Evolutionary conservation across 352 stramenopile genomes (phyloP), one percentile per base, ranked within the genome.

Genomic region (Pythium angustatum): DNA sequence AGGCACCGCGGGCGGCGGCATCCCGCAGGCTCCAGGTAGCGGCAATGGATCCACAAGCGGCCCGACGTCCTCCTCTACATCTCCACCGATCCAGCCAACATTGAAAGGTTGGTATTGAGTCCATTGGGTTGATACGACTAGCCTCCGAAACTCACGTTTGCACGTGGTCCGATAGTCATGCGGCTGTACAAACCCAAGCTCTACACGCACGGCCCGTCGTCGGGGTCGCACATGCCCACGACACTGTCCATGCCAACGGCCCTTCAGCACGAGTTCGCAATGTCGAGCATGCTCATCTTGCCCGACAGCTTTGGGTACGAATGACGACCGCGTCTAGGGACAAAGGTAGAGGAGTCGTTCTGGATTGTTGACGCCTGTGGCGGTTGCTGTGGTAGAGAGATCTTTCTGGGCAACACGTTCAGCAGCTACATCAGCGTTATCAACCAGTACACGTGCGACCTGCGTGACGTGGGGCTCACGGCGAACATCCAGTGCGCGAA

Each of bases 341-440:
- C 3, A 43, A 17, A 9, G 6, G 36, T 10, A 43, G n/a, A 17
- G 36, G 36, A 43, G 11, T 21, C 7, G 36, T 17, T 5, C 7
- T 19, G 36, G 36, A 17, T 19, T 43, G n/a, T 17, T 19, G 36
- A 43, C 5, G n/a, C 17, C 22, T 17, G 41, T 11, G n/a, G 30
- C 26, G n/a, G n/a, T n/a, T n/a, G 45, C n/a, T 47, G n/a, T 10
- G 3, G 8, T 53, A 95, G 87, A 28, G 90, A 96, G 68, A 97
- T 97, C 50, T 97, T 96, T 62, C 72, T 96, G 51, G 90, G 90
- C 65, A 95, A 97, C 74, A 96, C 85, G 22, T 97, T 97, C 64
- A 96, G 86, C 75, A 96, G 88, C 72, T 97, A 97, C 74, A 96
- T 97, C 71, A 94, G 81, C 58, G 89, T 97, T 21, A 92, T 97